Percentiles rank a stretch among this genome's conserved stretches.
phyloP scores from a whole-genome alignment of 2,329 filamentous ascomycete genomes.

The Allantophomopsis cytisporea region DNA sequence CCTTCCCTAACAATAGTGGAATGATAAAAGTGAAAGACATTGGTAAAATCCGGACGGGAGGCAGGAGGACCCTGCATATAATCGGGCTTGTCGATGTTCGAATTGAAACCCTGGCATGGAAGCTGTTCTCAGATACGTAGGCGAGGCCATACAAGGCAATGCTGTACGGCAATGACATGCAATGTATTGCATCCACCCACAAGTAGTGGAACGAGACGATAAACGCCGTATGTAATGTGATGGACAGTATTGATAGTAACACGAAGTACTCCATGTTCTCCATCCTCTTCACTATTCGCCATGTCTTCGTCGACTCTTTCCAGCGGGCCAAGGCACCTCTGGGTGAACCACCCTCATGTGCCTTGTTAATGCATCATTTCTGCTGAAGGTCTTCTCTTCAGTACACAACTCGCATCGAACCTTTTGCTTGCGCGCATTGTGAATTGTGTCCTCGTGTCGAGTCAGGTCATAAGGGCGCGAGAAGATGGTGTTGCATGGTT shows the following conservation, averaged over 20 bases:
- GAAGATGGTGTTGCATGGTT: constrained; percentile 89
- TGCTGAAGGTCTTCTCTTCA: constrained; percentile 93
- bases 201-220: no score
- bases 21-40: neutral
- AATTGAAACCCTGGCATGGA: no score
- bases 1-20: neutral
- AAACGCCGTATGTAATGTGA: no score
- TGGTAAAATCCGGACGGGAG: no score
- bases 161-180: no score
- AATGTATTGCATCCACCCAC: no score
- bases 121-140: no score
- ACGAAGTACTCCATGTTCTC: no score
- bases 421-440: constrained; percentile 89
- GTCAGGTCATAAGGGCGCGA: constrained; percentile 94
- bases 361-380: constrained; percentile 84
- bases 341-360: constrained; percentile 94
- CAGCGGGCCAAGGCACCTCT: constrained; percentile 62
- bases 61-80: no score
- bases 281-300: neutral
- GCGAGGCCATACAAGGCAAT: no score
- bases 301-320: constrained; percentile 33
- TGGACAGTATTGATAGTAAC: no score
- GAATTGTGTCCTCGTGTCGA: constrained; percentile 92
- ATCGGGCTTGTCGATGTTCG: no score
- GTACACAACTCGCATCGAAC: constrained; percentile 86